phyloP scores from a whole-genome alignment of 257 asterid genomes.

The Leptodermis oblonga region DNA sequence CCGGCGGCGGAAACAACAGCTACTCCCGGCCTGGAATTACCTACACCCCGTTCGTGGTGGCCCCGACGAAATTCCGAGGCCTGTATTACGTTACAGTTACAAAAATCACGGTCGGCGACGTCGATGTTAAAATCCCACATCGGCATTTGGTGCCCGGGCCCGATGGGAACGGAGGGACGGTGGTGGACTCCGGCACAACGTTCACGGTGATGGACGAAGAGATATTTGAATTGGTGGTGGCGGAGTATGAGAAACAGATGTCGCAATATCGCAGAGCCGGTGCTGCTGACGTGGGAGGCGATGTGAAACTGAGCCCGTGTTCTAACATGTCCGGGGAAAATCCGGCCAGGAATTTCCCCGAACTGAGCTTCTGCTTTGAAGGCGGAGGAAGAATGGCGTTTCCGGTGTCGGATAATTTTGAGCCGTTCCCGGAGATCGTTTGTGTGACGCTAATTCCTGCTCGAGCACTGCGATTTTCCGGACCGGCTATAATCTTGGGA shows the following conservation, averaged over 20 bases:
- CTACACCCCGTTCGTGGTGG: conserved; percentile 44
- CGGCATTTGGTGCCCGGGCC: conserved; percentile 35
- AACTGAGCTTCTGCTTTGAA: conserved; percentile 35
- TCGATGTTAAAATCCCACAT: conserved; percentile 35
- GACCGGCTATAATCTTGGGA: conserved; percentile 51
- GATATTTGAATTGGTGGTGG: conserved; percentile 28
- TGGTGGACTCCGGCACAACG: conserved; percentile 54
- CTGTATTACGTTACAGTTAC: conserved; percentile 38
- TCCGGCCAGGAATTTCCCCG: conserved; percentile 24
- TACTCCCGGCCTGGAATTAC: not conserved
- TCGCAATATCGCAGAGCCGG: conserved; percentile 33
- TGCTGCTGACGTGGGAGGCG: conserved; percentile 11
- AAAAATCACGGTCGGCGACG: conserved; percentile 51
- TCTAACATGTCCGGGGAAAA: conserved; percentile 29
- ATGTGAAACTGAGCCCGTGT: conserved; percentile 49
- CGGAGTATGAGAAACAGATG: conserved; percentile 41
- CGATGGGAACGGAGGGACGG: conserved; percentile 50
- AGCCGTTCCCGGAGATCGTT: conserved; percentile 16
- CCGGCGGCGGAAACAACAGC: conserved; percentile 2
- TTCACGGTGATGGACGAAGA: conserved; percentile 39
- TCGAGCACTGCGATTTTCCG: conserved; percentile 8
- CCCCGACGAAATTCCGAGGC: not conserved
- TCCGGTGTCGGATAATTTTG: conserved; percentile 43
- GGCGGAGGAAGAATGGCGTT: conserved; percentile 51
- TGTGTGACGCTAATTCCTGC: conserved; percentile 36